phyloP scores from a whole-genome alignment of 2,329 filamentous ascomycete genomes.

The Septoria linicola region DNA sequence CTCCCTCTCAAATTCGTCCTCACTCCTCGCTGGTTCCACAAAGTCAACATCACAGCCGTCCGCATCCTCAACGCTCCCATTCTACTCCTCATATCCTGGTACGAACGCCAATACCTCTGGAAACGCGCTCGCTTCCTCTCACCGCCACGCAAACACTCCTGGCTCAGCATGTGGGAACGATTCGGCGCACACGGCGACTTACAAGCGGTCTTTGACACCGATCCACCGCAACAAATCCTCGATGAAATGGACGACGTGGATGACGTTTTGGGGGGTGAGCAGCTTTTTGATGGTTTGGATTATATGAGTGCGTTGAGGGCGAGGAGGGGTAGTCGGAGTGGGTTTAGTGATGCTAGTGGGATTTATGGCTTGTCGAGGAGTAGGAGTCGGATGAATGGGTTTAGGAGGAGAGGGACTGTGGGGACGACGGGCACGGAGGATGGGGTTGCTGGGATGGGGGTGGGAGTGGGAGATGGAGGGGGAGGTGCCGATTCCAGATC shows the following conservation, averaged over 20 bases:
- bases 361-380: constrained; percentile 22
- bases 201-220: constrained; percentile 69
- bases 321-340: constrained; percentile 31
- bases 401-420: constrained; percentile 11
- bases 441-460: background rate
- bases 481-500: constrained; percentile 12
- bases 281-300: constrained; percentile 39
- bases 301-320: constrained; percentile 32
- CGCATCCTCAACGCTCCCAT: constrained; percentile 73
- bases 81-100: constrained; percentile 66
- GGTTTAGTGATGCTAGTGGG: constrained; percentile 28
- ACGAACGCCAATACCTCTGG: constrained; percentile 71
- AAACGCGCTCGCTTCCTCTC: constrained; percentile 38
- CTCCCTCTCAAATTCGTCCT: constrained; percentile 76
- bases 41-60: constrained; percentile 77
- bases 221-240: constrained; percentile 59
- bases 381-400: constrained; percentile 25
- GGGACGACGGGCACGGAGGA: background rate
- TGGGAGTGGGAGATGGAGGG: background rate
- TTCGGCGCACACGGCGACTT: constrained; percentile 72
- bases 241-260: constrained; percentile 52
- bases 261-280: constrained; percentile 47
- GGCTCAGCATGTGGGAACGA: constrained; percentile 61
- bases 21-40: constrained; percentile 84
- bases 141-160: constrained; percentile 43